A percentile compares a stretch with the other conserved stretches of the same genome.
These are phyloP conservation scores for Pichia gijzeniarum DNA, from an alignment of 805 yeast genomes.

Conservation along the genomic window DNA sequence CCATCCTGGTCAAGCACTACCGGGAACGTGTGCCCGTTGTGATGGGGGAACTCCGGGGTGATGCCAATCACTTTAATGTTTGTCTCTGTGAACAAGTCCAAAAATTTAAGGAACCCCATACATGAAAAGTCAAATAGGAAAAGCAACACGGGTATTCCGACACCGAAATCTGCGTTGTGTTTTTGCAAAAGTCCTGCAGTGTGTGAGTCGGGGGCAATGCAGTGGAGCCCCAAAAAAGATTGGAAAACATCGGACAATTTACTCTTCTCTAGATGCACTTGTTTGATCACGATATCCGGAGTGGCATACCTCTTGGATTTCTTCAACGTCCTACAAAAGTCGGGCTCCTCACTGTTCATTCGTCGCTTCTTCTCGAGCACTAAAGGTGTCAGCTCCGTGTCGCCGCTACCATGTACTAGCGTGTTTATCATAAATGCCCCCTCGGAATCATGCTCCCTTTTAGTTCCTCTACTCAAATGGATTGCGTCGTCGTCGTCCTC, in stretches of 20 bases:
- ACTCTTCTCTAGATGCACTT: slow-evolving; percentile 4
- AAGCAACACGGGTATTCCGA: background rate
- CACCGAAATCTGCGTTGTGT: background rate
- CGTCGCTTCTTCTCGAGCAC: background rate
- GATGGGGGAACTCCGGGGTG: slow-evolving; percentile 16
- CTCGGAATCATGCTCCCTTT: background rate
- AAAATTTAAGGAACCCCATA: background rate
- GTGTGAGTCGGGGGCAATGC: background rate
- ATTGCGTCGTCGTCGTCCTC: slow-evolving; percentile 5
- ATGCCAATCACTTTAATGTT: slow-evolving; percentile 18
- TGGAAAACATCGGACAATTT: background rate
- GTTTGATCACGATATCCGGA: slow-evolving; percentile 12
- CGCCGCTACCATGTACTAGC: background rate
- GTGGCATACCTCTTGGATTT: background rate
- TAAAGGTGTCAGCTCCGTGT: background rate
- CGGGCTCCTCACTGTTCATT: background rate
- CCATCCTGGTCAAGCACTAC: slow-evolving; percentile 26
- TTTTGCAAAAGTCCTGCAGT: background rate
- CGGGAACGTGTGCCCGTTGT: slow-evolving; percentile 21
- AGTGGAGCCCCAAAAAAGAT: background rate
- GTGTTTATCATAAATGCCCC: background rate
- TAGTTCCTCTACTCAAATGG: background rate
- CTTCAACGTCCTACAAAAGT: background rate
- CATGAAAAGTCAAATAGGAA: slow-evolving; percentile 7
- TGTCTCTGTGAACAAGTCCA: background rate